Conservation (phyloP, 2,329 filamentous ascomycete species). For the Seiridium cupressi region DNA sequence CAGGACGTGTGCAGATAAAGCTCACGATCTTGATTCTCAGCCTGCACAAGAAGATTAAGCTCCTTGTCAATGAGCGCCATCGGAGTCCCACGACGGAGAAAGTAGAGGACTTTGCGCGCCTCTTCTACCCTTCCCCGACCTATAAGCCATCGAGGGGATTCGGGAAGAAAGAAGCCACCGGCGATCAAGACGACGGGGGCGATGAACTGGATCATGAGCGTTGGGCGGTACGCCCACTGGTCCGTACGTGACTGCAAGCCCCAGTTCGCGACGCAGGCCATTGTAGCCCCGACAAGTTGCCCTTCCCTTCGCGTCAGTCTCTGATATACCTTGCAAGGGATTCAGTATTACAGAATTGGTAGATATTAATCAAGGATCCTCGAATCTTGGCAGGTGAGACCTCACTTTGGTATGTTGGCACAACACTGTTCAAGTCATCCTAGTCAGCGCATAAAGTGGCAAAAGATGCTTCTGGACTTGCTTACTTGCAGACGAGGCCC, state of each 20-base stretch:
- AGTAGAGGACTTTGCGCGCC: conserved; percentile 11
- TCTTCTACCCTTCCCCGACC: conserved; percentile 12
- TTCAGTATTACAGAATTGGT: conserved; percentile 13
- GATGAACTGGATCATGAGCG: conserved; percentile 15
- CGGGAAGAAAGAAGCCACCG: conserved; percentile 17
- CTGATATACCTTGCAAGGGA: not conserved
- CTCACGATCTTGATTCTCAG: conserved; percentile 13
- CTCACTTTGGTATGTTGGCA: conserved; percentile 13
- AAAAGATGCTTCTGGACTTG: not conserved
- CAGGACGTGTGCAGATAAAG: conserved; percentile 12
- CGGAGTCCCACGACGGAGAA: conserved; percentile 10
- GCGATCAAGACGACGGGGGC: conserved; percentile 37
- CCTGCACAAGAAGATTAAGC: conserved; percentile 11
- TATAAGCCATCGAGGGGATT: conserved; percentile 16
- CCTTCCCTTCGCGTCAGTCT: not conserved
- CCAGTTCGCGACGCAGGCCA: conserved; percentile 13
- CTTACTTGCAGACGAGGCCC: conserved; percentile 10
- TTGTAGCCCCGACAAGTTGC: conserved; percentile 12
- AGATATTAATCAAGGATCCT: conserved; percentile 16
- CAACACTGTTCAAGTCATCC: conserved; percentile 6
- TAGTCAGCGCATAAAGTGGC: conserved; percentile 14
- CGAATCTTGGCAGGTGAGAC: conserved; percentile 11
- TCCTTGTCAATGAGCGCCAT: conserved; percentile 11
- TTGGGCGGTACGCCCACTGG: conserved; percentile 15
- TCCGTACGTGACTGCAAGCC: conserved; percentile 10